Evolutionary conservation across 345 rosid genomes (phyloP).

Genomic region (Trapa bicornis): DNA sequence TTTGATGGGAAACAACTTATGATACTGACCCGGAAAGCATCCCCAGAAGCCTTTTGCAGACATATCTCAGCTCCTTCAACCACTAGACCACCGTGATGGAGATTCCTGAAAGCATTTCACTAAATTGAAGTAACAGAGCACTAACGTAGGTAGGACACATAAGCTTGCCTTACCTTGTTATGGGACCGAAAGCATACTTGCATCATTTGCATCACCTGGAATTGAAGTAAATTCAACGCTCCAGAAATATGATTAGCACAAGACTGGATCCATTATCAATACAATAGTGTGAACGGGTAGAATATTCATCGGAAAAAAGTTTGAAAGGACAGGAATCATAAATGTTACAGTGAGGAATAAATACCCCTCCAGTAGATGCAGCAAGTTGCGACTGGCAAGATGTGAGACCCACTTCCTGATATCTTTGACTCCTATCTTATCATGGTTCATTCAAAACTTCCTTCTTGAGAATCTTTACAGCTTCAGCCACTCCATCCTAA

Average conservation of each 20-base stretch:
- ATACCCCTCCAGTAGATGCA: neutral
- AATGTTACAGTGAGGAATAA: neutral
- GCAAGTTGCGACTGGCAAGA: neutral
- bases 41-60: neutral
- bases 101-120: neutral
- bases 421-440: neutral
- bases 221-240: neutral
- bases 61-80: neutral
- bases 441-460: conserved; percentile 17
- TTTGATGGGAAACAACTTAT: neutral
- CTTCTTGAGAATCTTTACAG: conserved; percentile 54
- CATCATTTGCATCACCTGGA: neutral
- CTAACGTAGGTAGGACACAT: neutral
- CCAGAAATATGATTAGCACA: neutral
- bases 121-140: neutral
- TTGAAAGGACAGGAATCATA: neutral
- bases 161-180: neutral
- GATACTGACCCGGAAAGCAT: neutral
- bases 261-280: neutral
- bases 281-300: neutral
- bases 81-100: neutral
- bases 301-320: too few relatives aligned
- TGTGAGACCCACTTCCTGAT: neutral
- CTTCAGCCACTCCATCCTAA: conserved; percentile 80
- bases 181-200: neutral